These are phyloP conservation scores for Mesembryanthemum crystallinum DNA, from an alignment of 148 eudicot species.

Conservation along the genomic window DNA sequence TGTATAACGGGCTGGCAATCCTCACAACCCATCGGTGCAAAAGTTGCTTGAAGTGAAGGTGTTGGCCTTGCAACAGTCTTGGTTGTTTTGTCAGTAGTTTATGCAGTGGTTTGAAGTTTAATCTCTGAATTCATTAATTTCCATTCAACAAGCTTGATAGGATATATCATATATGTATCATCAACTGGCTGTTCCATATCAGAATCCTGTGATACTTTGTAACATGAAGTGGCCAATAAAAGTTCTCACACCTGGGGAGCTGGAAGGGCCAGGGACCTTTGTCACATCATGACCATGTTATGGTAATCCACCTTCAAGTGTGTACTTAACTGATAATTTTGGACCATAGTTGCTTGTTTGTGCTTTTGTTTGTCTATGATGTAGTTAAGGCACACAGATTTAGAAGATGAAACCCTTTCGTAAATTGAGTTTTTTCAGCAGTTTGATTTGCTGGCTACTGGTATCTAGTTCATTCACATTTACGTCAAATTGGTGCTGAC, in stretches of 20 bases:
- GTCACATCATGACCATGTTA: neutral
- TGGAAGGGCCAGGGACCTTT: neutral
- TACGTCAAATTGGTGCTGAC: constrained; percentile 14
- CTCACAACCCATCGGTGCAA: neutral
- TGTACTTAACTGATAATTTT: neutral
- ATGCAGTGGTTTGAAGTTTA: no score
- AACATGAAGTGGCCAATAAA: neutral
- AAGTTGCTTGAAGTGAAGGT: neutral
- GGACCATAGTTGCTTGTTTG: neutral
- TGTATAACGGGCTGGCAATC: neutral
- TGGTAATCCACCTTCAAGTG: neutral
- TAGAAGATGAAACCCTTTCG: neutral
- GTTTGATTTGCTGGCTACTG: neutral
- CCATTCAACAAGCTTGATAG: neutral
- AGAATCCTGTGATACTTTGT: neutral
- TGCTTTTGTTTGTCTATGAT: neutral
- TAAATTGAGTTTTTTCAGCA: neutral
- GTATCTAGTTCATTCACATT: neutral
- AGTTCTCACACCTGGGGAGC: neutral
- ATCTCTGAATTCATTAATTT: neutral
- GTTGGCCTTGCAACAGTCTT: neutral
- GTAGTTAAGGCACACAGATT: neutral
- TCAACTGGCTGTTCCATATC: neutral
- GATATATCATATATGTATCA: neutral
- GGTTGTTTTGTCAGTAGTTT: no score